Conservation (phyloP, 345 rosid species). For the Trapa bicornis region DNA sequence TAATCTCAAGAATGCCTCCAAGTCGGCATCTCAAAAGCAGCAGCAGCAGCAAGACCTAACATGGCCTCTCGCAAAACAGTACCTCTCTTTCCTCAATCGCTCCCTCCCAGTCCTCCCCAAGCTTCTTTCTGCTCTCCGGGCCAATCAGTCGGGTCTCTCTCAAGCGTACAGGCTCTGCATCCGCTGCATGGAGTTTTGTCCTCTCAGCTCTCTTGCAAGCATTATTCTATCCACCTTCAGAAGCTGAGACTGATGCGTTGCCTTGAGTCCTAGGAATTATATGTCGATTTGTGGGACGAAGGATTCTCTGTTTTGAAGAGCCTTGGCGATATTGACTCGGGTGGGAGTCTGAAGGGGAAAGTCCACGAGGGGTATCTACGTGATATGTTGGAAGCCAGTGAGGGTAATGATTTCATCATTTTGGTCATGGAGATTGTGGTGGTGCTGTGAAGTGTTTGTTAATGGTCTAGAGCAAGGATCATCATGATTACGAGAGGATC, state of each 20-base stretch:
- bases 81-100: constrained; percentile 62
- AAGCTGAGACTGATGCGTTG: constrained; percentile 37
- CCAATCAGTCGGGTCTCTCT: constrained; percentile 23
- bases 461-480: constrained; percentile 26
- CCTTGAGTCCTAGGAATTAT: constrained; percentile 41
- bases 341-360: constrained; percentile 5
- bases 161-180: constrained; percentile 45
- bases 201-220: constrained; percentile 58
- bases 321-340: constrained; percentile 23
- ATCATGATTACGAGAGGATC: constrained; percentile 23
- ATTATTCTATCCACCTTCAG: constrained; percentile 41
- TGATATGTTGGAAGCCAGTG: constrained; percentile 13
- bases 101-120: constrained; percentile 56
- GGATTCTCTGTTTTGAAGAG: constrained; percentile 41
- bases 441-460: constrained; percentile 40
- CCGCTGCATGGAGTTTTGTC: constrained; percentile 52
- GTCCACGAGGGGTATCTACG: constrained; percentile 21
- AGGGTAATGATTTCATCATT: constrained; percentile 39
- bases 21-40: constrained; percentile 1
- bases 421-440: constrained; percentile 47
- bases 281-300: constrained; percentile 28
- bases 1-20: constrained; percentile 14
- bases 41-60: constrained; percentile 20
- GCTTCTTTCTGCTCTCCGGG: constrained; percentile 37
- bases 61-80: constrained; percentile 63